These are phyloP conservation scores for Euphorbia celastroides DNA, from an alignment of 441 rosid genomes.

Conservation along the genomic window DNA sequence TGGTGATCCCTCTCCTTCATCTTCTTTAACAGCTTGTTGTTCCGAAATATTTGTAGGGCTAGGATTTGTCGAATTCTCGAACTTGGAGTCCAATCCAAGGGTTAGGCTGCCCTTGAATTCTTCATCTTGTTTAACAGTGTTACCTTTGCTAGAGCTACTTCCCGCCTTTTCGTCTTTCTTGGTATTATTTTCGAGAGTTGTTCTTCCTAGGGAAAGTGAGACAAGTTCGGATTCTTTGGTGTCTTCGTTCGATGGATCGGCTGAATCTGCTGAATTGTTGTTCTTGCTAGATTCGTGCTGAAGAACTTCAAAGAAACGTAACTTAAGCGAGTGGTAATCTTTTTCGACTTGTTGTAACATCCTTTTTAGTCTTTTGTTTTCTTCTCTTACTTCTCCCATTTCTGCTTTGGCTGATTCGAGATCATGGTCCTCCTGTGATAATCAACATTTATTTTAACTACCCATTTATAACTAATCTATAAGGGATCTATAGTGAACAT, in stretches of 20 bases:
- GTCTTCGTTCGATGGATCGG: conserved; percentile 2
- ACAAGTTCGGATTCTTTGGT: conserved; percentile 56
- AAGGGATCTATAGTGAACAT: background rate
- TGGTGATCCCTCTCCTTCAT: conserved; percentile 46
- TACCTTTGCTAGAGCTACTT: conserved; percentile 9
- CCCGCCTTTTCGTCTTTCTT: conserved; percentile 34
- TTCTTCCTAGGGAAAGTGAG: conserved; percentile 81
- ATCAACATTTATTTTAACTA: no score
- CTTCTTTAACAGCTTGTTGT: conserved; percentile 27
- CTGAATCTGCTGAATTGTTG: conserved; percentile 22
- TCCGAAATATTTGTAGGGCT: conserved; percentile 36
- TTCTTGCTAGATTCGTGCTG: conserved; percentile 32
- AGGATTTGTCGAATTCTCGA: conserved; percentile 19
- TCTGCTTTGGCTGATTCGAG: conserved; percentile 65
- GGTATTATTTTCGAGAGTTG: conserved; percentile 18
- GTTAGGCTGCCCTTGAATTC: conserved; percentile 47
- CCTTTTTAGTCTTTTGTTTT: conserved; percentile 62
- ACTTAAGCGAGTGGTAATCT: conserved; percentile 66
- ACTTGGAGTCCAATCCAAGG: conserved; percentile 47
- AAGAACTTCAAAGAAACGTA: conserved; percentile 45
- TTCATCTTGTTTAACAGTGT: conserved; percentile 19
- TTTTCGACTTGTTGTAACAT: conserved; percentile 51
- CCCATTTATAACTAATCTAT: no score
- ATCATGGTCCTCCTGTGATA: conserved; percentile 32
- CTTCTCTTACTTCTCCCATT: conserved; percentile 70